Evolutionary conservation across 208 protist species (phyloP), one percentile per base, ranked within the genome.

Genomic region (Trypanosoma theileri): DNA sequence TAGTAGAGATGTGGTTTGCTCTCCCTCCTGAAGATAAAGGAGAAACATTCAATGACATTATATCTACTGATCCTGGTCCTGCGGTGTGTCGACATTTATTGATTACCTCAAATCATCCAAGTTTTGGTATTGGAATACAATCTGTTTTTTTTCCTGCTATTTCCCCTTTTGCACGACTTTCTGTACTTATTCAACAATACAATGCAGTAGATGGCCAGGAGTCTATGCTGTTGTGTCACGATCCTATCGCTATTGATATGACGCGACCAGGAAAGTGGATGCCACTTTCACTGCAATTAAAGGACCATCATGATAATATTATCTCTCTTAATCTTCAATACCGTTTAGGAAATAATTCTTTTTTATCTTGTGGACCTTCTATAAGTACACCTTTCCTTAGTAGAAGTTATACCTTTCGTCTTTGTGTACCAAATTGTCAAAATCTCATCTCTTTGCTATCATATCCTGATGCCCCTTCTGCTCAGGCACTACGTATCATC

Each of bases 1-100:
- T 70, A 55, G 42, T 54, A 21, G 55, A 70, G 28, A 11, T 70
- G 40, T 70, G 65, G 53, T 55, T 70, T 24, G 4, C 65, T 14
- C 53, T 54, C 10, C 55, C 53, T 45, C 7, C n/a, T 53, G 26
- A 24, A 26, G 16, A 19, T 16, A 19, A 56, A 16, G 14, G 26
- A 11, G 21, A 55, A 14, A 35, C 44, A 24, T 52, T 28, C 11
- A 35, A 17, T 11, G 19, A 3, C 6, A n/a, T 19, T 22, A 42
- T 59, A 10, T 16, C 11, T 24, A 28, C 1, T 7, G 13, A 4
- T 21, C 28, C 11, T 17, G 16, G 44, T n/a, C 44, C 13, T 48
- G 9, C 16, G 2, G 11, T 48, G 13, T 12, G 10, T 48, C 13
- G 44, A 48, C 10, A n/a, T 9, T 17, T 48, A 11, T 3, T 48